phyloP scores from a whole-genome alignment of 2,329 filamentous ascomycete species.

The Alternaria consortialis region DNA sequence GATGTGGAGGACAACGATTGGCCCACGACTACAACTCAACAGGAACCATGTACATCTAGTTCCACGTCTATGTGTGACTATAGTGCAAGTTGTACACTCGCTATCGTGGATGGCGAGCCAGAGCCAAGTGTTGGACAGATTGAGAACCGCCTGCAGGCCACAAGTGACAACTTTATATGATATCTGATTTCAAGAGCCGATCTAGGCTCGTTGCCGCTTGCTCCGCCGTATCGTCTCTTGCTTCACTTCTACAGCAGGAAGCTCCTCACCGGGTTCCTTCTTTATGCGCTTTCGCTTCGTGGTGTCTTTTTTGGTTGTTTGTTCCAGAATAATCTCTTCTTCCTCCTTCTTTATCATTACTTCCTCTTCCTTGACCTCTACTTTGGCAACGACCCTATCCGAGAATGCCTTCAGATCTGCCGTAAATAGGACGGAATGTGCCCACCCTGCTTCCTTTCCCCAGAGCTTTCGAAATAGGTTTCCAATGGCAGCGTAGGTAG shows the following conservation, averaged over 20 bases:
- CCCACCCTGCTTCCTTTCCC: slow-evolving; percentile 96
- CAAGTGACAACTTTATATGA: too few relatives aligned
- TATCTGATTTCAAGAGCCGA: background rate
- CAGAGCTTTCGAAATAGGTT: slow-evolving; percentile 89
- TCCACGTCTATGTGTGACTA: too few relatives aligned
- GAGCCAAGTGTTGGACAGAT: too few relatives aligned
- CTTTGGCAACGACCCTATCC: slow-evolving; percentile 64
- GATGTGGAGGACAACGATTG: too few relatives aligned
- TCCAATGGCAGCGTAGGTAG: slow-evolving; percentile 87
- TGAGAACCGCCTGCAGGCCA: too few relatives aligned
- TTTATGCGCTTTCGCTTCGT: slow-evolving; percentile 12
- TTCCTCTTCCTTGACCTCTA: slow-evolving; percentile 59
- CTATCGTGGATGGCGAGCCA: too few relatives aligned
- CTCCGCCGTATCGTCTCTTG: slow-evolving; percentile 9
- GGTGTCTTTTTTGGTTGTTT: slow-evolving; percentile 41
- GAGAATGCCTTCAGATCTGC: slow-evolving; percentile 89
- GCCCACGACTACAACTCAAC: too few relatives aligned
- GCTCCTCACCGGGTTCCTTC: background rate
- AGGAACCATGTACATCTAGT: too few relatives aligned
- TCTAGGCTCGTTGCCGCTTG: slow-evolving; percentile 11
- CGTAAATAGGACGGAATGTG: slow-evolving; percentile 95
- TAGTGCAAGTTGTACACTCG: too few relatives aligned
- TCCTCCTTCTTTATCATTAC: slow-evolving; percentile 43
- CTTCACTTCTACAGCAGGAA: background rate
- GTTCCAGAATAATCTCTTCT: slow-evolving; percentile 20